Evolutionary conservation across 2,329 filamentous ascomycete genomes (phyloP).

Genomic region (Fusarium sp.): DNA sequence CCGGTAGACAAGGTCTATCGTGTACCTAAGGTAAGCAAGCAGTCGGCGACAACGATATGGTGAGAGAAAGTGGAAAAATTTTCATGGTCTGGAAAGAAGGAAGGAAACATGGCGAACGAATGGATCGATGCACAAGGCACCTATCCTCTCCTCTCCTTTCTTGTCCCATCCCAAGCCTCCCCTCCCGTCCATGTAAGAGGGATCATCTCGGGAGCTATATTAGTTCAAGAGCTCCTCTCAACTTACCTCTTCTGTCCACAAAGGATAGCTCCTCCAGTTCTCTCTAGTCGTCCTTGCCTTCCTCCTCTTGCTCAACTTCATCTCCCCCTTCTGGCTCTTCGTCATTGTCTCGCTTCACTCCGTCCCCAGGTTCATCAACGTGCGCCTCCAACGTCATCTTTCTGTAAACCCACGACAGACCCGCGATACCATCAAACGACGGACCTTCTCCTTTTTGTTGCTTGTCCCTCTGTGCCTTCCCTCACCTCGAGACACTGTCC

Average conservation of each 20-base stretch:
- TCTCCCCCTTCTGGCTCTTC: background rate
- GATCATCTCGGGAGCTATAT: background rate
- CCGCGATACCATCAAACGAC: slow-evolving; percentile 18
- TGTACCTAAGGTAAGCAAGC: background rate
- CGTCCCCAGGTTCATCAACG: slow-evolving; percentile 1
- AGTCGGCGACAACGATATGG: background rate
- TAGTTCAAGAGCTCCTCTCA: background rate
- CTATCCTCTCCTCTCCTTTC: background rate
- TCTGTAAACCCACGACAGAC: background rate
- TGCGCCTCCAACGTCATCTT: slow-evolving; percentile 32
- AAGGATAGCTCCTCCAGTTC: background rate
- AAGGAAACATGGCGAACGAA: background rate
- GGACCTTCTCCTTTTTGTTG: slow-evolving; percentile 12
- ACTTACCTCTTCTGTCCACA: slow-evolving; percentile 9
- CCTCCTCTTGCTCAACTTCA: background rate
- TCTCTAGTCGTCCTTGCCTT: background rate
- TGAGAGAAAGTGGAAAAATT: background rate
- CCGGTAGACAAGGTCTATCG: background rate
- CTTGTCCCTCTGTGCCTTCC: slow-evolving; percentile 3
- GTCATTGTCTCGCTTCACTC: slow-evolving; percentile 11
- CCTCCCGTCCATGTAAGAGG: background rate
- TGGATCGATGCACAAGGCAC: background rate
- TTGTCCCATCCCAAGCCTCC: background rate
- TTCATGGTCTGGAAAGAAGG: background rate
- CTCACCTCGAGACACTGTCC: background rate